These are phyloP conservation scores for Neofusicoccum kwambonambiense DNA, from an alignment of 2,329 filamentous ascomycete genomes.

Conservation along the genomic window DNA sequence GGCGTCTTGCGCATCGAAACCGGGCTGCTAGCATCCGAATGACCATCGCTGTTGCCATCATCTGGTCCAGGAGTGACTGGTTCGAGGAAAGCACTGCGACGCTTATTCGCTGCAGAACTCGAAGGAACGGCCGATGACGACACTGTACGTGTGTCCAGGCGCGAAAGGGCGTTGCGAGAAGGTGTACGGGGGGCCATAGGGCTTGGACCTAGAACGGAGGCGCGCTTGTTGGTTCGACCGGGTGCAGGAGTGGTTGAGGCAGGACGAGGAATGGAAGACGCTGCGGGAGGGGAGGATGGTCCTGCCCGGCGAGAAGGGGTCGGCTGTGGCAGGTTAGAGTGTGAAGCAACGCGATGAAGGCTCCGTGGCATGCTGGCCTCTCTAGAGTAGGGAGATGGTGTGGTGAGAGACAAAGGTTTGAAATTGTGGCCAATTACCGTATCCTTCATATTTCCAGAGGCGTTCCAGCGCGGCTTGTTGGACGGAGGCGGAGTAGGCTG, in stretches of 20 bases:
- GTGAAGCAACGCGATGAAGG: constrained; percentile 30
- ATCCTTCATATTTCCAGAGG: constrained; percentile 37
- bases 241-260: constrained; percentile 32
- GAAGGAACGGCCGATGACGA: constrained; percentile 1
- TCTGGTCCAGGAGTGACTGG: not conserved
- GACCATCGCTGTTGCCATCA: not conserved
- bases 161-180: constrained; percentile 9
- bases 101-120: not conserved
- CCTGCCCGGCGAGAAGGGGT: constrained; percentile 32
- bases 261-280: constrained; percentile 22
- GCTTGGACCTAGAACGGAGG: not conserved
- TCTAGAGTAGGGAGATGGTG: constrained; percentile 34
- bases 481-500: constrained; percentile 9
- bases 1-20: constrained; percentile 11
- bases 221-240: not conserved
- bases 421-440: constrained; percentile 40
- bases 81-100: constrained; percentile 11
- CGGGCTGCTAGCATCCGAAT: constrained; percentile 5
- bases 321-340: constrained; percentile 25
- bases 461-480: constrained; percentile 40
- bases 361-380: constrained; percentile 22
- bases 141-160: constrained; percentile 4
- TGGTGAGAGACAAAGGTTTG: constrained; percentile 36
- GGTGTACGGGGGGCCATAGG: constrained; percentile 4
- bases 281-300: constrained; percentile 27